Evolutionary conservation across 2,329 filamentous ascomycete species (phyloP).

Genomic region (Fusarium sp.): DNA sequence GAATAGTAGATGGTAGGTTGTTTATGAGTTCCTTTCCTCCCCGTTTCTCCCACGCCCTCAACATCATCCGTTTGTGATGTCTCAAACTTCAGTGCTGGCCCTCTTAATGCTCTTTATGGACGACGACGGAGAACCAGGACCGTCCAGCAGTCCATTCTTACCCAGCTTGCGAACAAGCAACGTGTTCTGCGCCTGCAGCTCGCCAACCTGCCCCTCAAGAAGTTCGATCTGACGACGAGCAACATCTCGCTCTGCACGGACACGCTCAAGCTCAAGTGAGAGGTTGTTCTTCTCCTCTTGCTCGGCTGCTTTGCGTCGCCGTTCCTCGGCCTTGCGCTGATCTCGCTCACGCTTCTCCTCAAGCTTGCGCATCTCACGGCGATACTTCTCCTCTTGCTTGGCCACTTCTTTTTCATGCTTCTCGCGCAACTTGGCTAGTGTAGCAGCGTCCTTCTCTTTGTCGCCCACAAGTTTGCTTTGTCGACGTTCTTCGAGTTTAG

Average conservation of each 20-base stretch:
- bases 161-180: slow-evolving; percentile 68
- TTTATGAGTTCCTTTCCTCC: neutral
- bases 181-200: slow-evolving; percentile 72
- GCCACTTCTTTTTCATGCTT: slow-evolving; percentile 73
- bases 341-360: slow-evolving; percentile 75
- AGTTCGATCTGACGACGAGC: slow-evolving; percentile 67
- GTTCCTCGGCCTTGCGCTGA: slow-evolving; percentile 68
- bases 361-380: slow-evolving; percentile 73
- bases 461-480: slow-evolving; percentile 61
- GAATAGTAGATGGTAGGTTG: slow-evolving; percentile 5
- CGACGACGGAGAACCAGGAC: slow-evolving; percentile 56
- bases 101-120: slow-evolving; percentile 41
- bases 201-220: slow-evolving; percentile 67
- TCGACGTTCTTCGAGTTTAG: slow-evolving; percentile 65
- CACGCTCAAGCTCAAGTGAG: slow-evolving; percentile 65
- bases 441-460: slow-evolving; percentile 63
- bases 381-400: slow-evolving; percentile 76
- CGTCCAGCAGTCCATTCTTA: slow-evolving; percentile 57
- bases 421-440: slow-evolving; percentile 70
- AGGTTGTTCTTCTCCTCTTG: slow-evolving; percentile 66
- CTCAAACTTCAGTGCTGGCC: slow-evolving; percentile 21
- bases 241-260: slow-evolving; percentile 65
- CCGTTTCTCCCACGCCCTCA: neutral
- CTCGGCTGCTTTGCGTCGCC: slow-evolving; percentile 64
- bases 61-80: neutral